These are phyloP conservation scores for Colletotrichum kahawae DNA, from an alignment of 2,329 filamentous ascomycete species.

Conservation along the genomic window DNA sequence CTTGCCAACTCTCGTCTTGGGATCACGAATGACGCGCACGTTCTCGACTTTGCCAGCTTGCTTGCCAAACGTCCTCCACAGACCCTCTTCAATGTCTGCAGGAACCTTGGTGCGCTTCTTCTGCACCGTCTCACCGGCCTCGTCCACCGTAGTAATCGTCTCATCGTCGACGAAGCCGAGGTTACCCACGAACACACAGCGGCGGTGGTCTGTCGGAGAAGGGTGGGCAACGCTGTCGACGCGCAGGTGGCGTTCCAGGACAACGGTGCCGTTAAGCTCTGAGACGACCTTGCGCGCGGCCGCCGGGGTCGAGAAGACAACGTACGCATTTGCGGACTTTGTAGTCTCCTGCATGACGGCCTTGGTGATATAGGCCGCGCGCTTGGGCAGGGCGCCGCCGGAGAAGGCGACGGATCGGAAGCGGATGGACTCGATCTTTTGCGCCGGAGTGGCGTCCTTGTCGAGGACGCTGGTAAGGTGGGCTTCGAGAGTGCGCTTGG, in stretches of 20 bases:
- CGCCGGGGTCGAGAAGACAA: constrained; percentile 77
- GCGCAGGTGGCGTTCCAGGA: constrained; percentile 87
- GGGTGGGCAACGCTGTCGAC: constrained; percentile 93
- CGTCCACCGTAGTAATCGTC: constrained; percentile 68
- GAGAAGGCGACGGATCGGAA: constrained; percentile 94
- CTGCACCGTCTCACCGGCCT: constrained; percentile 69
- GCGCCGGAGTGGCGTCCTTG: constrained; percentile 54
- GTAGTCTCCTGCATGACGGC: constrained; percentile 91
- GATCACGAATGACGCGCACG: constrained; percentile 89
- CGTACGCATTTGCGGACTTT: constrained; percentile 93
- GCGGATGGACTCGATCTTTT: constrained; percentile 87
- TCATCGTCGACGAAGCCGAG: constrained; percentile 96
- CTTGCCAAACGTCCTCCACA: constrained; percentile 82
- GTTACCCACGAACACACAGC: constrained; percentile 96
- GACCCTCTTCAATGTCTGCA: constrained; percentile 88
- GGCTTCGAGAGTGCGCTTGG: constrained; percentile 76
- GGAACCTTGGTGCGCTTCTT: constrained; percentile 78
- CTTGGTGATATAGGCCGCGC: constrained; percentile 91
- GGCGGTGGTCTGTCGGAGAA: constrained; percentile 78
- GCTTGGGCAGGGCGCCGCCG: constrained; percentile 79
- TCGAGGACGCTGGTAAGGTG: constrained; percentile 81
- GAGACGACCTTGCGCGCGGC: constrained; percentile 79
- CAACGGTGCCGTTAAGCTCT: constrained; percentile 80
- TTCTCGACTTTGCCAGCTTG: constrained; percentile 83
- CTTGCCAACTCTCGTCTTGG: constrained; percentile 91